A percentile compares a stretch with the other conserved stretches of the same genome.
Evolutionary conservation across 2,329 filamentous ascomycete genomes (phyloP).

Genomic region (Exophiala calicioides): DNA sequence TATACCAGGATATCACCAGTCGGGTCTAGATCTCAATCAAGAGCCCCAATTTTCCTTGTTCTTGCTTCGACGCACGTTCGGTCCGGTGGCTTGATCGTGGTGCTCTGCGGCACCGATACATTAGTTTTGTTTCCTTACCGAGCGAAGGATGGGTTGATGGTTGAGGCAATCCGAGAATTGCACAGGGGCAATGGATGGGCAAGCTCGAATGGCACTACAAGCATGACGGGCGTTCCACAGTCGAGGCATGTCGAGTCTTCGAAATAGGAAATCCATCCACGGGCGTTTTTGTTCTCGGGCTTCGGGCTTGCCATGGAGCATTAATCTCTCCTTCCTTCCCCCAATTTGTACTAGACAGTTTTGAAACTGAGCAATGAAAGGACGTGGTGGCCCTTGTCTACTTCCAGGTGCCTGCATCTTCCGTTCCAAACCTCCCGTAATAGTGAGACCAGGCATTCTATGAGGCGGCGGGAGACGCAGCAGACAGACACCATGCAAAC

Average conservation of each 20-base stretch:
- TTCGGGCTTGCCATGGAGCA: conserved; percentile 15
- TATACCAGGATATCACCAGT: conserved; percentile 29
- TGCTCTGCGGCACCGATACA: conserved; percentile 27
- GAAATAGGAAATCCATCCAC: conserved; percentile 30
- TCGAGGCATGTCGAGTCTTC: conserved; percentile 28
- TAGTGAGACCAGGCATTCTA: too few species aligned
- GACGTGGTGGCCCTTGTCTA: neutral
- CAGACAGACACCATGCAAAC: too few species aligned
- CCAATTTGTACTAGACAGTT: conserved; percentile 15
- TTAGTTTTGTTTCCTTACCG: conserved; percentile 29
- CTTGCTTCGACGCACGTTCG: conserved; percentile 23
- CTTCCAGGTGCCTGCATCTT: neutral
- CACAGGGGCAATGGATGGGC: conserved; percentile 23
- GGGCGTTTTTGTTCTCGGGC: conserved; percentile 27
- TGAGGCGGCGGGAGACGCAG: too few species aligned
- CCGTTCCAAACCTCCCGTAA: neutral
- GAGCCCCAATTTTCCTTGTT: conserved; percentile 20
- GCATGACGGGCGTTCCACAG: conserved; percentile 30
- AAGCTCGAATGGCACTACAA: conserved; percentile 27
- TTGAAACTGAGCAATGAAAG: conserved; percentile 8
- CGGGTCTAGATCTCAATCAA: conserved; percentile 23
- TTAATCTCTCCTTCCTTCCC: conserved; percentile 10
- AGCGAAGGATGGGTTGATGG: conserved; percentile 27
- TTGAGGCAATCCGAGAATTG: conserved; percentile 25
- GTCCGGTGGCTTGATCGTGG: conserved; percentile 26